These are phyloP conservation scores for Blastobotrys apis DNA, from an alignment of 1,139 yeast genomes.

Conservation along the genomic window DNA sequence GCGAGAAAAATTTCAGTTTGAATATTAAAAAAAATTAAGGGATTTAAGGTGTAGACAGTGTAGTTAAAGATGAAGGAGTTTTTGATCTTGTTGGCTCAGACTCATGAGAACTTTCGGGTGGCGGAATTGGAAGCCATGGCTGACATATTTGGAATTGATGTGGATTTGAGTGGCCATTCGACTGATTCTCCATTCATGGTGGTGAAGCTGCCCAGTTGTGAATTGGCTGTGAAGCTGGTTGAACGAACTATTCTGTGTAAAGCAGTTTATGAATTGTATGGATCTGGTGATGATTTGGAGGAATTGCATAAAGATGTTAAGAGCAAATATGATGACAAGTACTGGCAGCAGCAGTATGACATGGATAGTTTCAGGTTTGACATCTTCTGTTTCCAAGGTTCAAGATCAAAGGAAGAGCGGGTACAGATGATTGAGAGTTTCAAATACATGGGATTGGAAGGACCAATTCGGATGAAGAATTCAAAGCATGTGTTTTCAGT, in stretches of 20 bases:
- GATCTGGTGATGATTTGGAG: slow-evolving; percentile 54
- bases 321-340: slow-evolving; percentile 29
- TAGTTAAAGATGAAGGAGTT: slow-evolving; percentile 41
- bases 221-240: slow-evolving; percentile 61
- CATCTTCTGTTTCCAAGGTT: slow-evolving; percentile 69
- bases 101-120: slow-evolving; percentile 68
- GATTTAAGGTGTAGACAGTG: neutral
- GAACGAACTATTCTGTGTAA: slow-evolving; percentile 64
- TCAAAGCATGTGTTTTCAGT: slow-evolving; percentile 73
- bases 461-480: slow-evolving; percentile 70
- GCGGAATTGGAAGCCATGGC: slow-evolving; percentile 89
- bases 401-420: slow-evolving; percentile 51
- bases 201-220: slow-evolving; percentile 58
- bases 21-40: neutral
- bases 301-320: slow-evolving; percentile 55
- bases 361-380: slow-evolving; percentile 65
- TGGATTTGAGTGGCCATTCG: slow-evolving; percentile 59
- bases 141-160: slow-evolving; percentile 47
- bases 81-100: slow-evolving; percentile 77
- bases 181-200: slow-evolving; percentile 64
- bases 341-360: slow-evolving; percentile 24
- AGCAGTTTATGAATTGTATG: slow-evolving; percentile 85
- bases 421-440: slow-evolving; percentile 67
- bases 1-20: neutral
- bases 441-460: slow-evolving; percentile 64